phyloP scores from a whole-genome alignment of 768 basidiomycete species.

The Tylopilus sp. region DNA sequence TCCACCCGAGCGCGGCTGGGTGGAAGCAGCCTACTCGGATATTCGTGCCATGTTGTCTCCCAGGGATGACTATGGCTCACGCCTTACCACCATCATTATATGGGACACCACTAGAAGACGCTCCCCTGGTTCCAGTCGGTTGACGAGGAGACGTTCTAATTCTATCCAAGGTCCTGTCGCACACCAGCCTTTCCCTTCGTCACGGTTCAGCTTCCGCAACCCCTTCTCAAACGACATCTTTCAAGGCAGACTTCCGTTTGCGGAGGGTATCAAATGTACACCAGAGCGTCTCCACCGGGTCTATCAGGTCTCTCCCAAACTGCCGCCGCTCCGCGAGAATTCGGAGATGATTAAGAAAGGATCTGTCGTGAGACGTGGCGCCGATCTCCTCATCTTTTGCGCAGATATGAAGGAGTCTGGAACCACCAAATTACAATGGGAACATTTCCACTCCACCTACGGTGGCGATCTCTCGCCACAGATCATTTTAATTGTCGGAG shows the following conservation, averaged over 20 bases:
- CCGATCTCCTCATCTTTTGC: conserved; percentile 27
- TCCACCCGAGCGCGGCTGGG: conserved; percentile 26
- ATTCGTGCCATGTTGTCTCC: conserved; percentile 24
- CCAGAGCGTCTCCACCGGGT: conserved; percentile 16
- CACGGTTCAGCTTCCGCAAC: conserved; percentile 24
- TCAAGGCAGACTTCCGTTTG: conserved; percentile 21
- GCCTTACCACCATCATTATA: conserved; percentile 22
- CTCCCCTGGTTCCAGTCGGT: background rate
- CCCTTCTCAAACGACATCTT: conserved; percentile 17
- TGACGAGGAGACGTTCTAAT: conserved; percentile 17
- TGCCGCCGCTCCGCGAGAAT: background rate
- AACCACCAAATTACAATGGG: conserved; percentile 22
- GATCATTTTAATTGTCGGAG: conserved; percentile 24
- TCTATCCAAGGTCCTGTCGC: conserved; percentile 24
- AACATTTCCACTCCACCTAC: conserved; percentile 24
- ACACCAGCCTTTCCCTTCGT: conserved; percentile 8
- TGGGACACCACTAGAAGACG: conserved; percentile 15
- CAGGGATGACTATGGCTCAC: background rate
- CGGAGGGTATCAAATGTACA: conserved; percentile 7
- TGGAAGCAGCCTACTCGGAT: conserved; percentile 25
- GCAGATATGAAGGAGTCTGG: conserved; percentile 3
- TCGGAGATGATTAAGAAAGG: conserved; percentile 3
- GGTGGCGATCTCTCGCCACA: conserved; percentile 26
- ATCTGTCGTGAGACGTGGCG: conserved; percentile 19
- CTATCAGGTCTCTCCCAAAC: conserved; percentile 19